These are phyloP conservation scores for Onygenales sp. DNA, from an alignment of 2,329 filamentous ascomycete species.

Conservation along the genomic window DNA sequence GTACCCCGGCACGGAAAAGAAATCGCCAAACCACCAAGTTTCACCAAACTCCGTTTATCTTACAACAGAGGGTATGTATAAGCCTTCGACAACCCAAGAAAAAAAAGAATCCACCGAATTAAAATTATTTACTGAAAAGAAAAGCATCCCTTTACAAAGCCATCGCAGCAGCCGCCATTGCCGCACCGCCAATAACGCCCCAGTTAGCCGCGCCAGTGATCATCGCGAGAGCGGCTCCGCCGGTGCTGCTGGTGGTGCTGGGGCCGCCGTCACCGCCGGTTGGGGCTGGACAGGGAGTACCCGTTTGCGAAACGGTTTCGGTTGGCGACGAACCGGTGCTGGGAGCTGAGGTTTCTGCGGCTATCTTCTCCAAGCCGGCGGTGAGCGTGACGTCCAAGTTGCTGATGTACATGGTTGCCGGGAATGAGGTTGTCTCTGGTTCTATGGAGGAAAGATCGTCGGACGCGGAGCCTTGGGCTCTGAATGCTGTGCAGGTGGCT, in stretches of 20 bases:
- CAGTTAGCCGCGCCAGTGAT: neutral
- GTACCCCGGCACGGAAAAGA: too few species aligned
- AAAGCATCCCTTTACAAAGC: neutral
- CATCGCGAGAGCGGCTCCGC: neutral
- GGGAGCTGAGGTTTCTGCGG: neutral
- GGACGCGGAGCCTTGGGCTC: too few species aligned
- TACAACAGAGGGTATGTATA: too few species aligned
- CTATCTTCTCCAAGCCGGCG: neutral
- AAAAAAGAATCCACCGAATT: too few species aligned
- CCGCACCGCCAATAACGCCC: neutral
- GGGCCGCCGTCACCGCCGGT: neutral
- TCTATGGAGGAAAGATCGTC: neutral
- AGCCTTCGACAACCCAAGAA: too few species aligned
- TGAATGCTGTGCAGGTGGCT: neutral
- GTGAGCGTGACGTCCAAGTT: neutral
- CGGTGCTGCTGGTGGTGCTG: neutral
- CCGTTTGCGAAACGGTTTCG: neutral
- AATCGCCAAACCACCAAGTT: too few species aligned
- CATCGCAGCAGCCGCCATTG: neutral
- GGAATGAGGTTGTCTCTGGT: neutral
- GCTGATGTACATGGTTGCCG: neutral
- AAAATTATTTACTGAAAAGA: too few species aligned
- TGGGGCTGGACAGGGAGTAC: neutral
- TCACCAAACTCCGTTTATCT: too few species aligned
- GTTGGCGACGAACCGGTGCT: neutral